Base-by-base conservation (phyloP, 2,329 filamentous ascomycete genomes). In the Colletotrichum sojae region DNA sequence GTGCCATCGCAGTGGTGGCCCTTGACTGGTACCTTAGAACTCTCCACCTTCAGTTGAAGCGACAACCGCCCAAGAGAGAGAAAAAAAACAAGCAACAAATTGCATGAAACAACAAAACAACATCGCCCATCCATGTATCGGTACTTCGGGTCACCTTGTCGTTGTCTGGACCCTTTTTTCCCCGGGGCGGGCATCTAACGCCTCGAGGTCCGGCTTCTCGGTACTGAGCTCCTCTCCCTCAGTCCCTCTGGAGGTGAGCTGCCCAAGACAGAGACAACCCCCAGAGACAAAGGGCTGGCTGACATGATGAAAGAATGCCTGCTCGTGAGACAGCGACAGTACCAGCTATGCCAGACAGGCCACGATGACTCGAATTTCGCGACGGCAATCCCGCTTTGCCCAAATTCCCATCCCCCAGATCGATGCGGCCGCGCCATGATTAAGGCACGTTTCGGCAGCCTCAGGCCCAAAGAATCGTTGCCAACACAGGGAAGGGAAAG, bases 41-140 rank as follows among this genome's bases (percentile, higher is more conserved):
- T 36, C 31, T 36, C 31, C 31, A 36, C 27, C 15, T 16, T 15
- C 48, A 27, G 54, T 66, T 59, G 62, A 58, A 60, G 40, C 31
- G 61, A 69, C 49, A 55, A 66, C 43, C 54, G 31, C 20, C 31
- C n/a, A n/a, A 10, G 31, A 36, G 31, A 36, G 27, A 31, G 31
- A 36, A 6, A 36, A 65, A 65, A 56, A 40, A 58, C 51, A 59
- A 61, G 39, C 46, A 69, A 18, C 60, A 39, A 25, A 31, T 66
- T 46, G 48, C 5, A 12, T 39, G 43, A 60, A 69, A 66, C 61
- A 40, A 60, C 20, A 52, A 43, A 51, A 60, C 22, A 69, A 55
- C 25, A 69, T 18, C 45, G 18, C 36, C 36, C 62, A 69, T 60
- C 67, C 62, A 20, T 49, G 67, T 52, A 36, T 27, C 62, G 56